phyloP scores from a whole-genome alignment of 2,329 filamentous ascomycete genomes.

The Penicillium sclerotigenum region DNA sequence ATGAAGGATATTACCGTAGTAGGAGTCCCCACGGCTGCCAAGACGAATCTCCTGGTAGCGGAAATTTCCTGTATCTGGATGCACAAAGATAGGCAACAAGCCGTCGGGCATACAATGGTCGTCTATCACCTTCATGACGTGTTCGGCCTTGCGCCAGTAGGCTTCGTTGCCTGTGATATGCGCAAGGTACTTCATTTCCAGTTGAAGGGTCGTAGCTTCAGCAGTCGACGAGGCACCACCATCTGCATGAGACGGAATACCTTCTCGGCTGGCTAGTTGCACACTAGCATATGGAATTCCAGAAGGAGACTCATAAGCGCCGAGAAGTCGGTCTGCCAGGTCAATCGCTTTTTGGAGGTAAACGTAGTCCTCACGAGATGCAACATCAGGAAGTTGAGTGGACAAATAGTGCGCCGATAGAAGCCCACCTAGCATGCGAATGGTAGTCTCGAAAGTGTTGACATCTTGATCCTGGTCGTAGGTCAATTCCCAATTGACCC shows the following conservation, averaged over 20 bases:
- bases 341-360: neutral
- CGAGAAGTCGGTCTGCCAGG: neutral
- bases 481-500: conserved; percentile 3
- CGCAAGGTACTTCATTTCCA: conserved; percentile 92
- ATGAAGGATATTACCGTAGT: conserved; percentile 56
- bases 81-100: conserved; percentile 71
- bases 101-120: conserved; percentile 57
- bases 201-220: conserved; percentile 81
- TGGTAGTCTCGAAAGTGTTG: conserved; percentile 30
- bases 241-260: neutral
- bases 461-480: conserved; percentile 23
- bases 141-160: conserved; percentile 87
- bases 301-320: neutral
- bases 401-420: conserved; percentile 24
- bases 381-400: conserved; percentile 11
- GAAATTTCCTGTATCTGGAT: conserved; percentile 72
- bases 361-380: conserved; percentile 59
- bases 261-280: neutral
- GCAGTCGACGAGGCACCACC: conserved; percentile 43
- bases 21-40: conserved; percentile 88
- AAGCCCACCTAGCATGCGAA: conserved; percentile 29
- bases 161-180: conserved; percentile 83
- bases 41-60: conserved; percentile 78
- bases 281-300: neutral
- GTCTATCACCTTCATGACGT: conserved; percentile 83